phyloP scores from a whole-genome alignment of 2,329 filamentous ascomycete species.

The Fusarium secorum region DNA sequence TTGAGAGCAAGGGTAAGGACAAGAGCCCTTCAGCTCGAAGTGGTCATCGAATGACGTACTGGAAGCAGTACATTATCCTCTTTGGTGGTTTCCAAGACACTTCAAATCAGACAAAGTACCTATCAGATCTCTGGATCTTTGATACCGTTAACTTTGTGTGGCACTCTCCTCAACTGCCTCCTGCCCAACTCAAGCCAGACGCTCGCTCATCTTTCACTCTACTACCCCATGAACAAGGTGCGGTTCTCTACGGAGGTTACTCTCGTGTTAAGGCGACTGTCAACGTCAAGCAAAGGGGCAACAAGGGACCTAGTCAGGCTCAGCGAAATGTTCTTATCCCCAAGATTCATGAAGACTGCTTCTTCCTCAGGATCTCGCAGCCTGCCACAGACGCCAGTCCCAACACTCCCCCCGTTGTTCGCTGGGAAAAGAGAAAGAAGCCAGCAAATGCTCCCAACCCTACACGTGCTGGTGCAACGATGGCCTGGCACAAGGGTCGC shows the following conservation, averaged over 20 bases:
- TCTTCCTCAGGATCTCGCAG: conserved; percentile 83
- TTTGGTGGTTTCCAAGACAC: conserved; percentile 99
- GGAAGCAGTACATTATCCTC: conserved; percentile 94
- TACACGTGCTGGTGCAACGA: conserved; percentile 85
- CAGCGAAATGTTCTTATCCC: conserved; percentile 82
- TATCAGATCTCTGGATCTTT: conserved; percentile 94
- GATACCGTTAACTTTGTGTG: conserved; percentile 88
- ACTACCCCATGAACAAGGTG: conserved; percentile 87
- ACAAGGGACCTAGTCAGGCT: conserved; percentile 66
- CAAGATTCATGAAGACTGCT: conserved; percentile 93
- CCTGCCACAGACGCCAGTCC: conserved; percentile 72
- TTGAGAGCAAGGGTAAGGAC: conserved; percentile 81
- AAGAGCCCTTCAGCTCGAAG: conserved; percentile 84
- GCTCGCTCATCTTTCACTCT: conserved; percentile 91
- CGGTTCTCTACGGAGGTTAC: conserved; percentile 92
- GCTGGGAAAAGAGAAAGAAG: conserved; percentile 94
- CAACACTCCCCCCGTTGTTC: conserved; percentile 73
- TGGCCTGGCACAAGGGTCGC: conserved; percentile 92
- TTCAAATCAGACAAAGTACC: conserved; percentile 90
- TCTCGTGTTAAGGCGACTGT: conserved; percentile 83
- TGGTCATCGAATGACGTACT: conserved; percentile 95
- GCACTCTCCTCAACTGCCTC: conserved; percentile 77
- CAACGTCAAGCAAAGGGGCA: conserved; percentile 61
- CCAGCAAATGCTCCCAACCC: conserved; percentile 89
- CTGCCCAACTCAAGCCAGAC: conserved; percentile 87